Base-by-base conservation (phyloP, 1,284 basidiomycete genomes). In the Marasmius oreades region DNA sequence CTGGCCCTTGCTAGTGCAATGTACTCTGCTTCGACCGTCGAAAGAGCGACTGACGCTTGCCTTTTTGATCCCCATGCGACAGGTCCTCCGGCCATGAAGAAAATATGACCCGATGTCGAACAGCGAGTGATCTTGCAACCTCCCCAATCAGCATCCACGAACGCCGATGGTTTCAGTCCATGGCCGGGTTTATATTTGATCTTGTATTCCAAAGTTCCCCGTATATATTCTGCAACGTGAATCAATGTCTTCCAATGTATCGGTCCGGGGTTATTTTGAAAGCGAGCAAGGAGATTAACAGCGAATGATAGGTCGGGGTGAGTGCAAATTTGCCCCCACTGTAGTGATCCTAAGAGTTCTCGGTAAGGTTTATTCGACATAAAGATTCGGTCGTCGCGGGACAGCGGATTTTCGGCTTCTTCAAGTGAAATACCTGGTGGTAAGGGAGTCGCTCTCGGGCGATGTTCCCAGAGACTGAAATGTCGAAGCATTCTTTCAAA, bases 191-290 rank as follows among this genome's bases (percentile, higher is more conserved):
- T n/a, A 37, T 10, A n/a, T 37, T 37, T 37, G 36, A 37, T 37
- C n/a, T 1, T 62, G 66, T 6, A 70, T 43, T 4, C 61, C 44
- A 57, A 36, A 0, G 69, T 72, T 0, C 64, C 65, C 14, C 61
- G 57, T 5, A 76, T 58, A 53, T 74, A 75, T 0, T 63, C 61
- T 5, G 72, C 53, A 20, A 70, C 58, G 28, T 57, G 65, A 43
- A 70, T 65, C 2, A 67, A 65, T 6, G 67, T 66, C 0, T 63
- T 63, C 36, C 48, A 50, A 56, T 65, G 67, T 8, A 24, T 37
- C 43, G 18, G 56, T 33, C 50, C 59, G 16, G 60, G 70, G 31
- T n/a, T 10, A 10, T 37, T 10, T 10, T 10, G n/a, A n/a, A 37
- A 37, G 11, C n/a, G 36, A 10, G 36, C 10, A 10, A 37, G n/a